phyloP scores from a whole-genome alignment of 495 filamentous ascomycete species.

The Tricharina praecox region DNA sequence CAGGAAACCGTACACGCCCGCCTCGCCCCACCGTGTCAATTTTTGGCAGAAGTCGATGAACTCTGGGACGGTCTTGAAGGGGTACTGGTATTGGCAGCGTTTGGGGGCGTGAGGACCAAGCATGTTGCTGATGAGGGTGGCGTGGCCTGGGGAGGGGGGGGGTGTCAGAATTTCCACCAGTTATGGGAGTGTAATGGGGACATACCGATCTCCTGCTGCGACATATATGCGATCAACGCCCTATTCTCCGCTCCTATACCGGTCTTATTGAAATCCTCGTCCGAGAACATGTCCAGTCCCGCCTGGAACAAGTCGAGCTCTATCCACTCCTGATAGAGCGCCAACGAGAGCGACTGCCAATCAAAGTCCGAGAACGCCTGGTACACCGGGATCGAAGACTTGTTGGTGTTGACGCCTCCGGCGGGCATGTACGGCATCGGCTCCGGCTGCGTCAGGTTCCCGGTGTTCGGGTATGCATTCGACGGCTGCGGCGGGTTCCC shows the following conservation, averaged over 20 bases:
- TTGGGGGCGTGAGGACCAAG: constrained; percentile 55
- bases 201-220: constrained; percentile 52
- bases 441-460: constrained; percentile 44
- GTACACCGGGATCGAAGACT: constrained; percentile 50
- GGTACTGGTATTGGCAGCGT: constrained; percentile 71
- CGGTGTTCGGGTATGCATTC: constrained; percentile 46
- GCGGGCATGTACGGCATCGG: constrained; percentile 58
- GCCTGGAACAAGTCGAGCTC: constrained; percentile 79
- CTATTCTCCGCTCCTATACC: constrained; percentile 53
- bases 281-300: constrained; percentile 53
- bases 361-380: constrained; percentile 55
- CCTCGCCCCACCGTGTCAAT: constrained; percentile 64
- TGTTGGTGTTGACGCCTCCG: constrained; percentile 70
- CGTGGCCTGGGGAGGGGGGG: constrained; percentile 42
- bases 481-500: constrained; percentile 11
- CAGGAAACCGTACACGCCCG: constrained; percentile 71
- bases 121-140: constrained; percentile 64
- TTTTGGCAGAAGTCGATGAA: constrained; percentile 80
- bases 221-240: constrained; percentile 66
- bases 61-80: constrained; percentile 57
- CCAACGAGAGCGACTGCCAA: constrained; percentile 52
- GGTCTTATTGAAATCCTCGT: constrained; percentile 49
- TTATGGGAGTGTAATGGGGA: not conserved
- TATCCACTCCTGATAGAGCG: constrained; percentile 69
- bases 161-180: too few species aligned